Evolutionary conservation across 148 eudicot genomes (phyloP).

Genomic region (Silene latifolia): DNA sequence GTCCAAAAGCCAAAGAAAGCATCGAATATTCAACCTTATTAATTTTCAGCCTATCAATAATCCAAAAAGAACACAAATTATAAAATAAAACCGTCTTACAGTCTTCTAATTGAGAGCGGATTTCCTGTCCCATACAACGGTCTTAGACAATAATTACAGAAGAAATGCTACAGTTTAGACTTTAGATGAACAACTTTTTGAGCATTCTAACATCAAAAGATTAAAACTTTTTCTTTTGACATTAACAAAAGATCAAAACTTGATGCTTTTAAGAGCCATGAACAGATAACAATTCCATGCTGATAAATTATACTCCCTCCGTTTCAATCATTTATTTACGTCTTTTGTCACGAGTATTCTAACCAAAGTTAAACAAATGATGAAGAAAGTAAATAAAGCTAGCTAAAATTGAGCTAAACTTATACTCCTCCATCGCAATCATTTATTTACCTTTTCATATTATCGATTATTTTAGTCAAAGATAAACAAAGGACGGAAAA

Average conservation of each 20-base stretch:
- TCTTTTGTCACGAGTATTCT: too few species aligned
- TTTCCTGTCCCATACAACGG: too few species aligned
- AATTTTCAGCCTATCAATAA: neutral
- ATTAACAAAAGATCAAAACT: neutral
- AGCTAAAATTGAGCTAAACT: neutral
- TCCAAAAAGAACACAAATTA: neutral
- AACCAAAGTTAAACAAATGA: too few species aligned
- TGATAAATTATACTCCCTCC: neutral
- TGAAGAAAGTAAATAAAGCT: neutral
- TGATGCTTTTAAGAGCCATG: neutral
- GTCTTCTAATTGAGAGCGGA: too few species aligned
- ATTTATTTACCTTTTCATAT: too few species aligned
- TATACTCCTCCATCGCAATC: neutral
- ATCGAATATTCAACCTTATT: neutral
- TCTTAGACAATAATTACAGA: too few species aligned
- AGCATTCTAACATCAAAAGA: conserved; percentile 2
- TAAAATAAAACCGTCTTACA: too few species aligned
- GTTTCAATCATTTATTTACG: too few species aligned
- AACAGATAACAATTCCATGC: neutral
- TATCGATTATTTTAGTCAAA: too few species aligned
- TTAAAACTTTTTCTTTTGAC: neutral
- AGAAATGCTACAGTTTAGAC: neutral
- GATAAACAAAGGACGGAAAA: too few species aligned
- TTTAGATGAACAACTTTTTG: neutral
- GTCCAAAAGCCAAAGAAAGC: conserved; percentile 5